phyloP scores from a whole-genome alignment of 257 asterid genomes.

The Anisodus acutangulus region DNA sequence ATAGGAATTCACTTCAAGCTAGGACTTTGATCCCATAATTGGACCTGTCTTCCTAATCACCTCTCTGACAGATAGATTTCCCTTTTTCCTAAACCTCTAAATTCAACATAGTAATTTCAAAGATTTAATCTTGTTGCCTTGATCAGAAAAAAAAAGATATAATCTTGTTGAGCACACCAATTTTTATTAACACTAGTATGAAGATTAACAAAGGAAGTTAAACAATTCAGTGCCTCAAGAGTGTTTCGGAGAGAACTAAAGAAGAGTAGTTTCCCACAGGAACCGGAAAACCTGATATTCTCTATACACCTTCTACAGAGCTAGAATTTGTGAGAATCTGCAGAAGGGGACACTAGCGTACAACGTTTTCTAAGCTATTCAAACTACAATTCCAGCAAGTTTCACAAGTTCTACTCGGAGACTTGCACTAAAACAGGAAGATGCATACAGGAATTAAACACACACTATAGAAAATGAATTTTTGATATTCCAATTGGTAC shows the following conservation, averaged over 20 bases:
- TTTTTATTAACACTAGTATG: background rate
- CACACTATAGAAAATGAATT: background rate
- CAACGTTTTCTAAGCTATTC: background rate
- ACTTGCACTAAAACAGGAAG: background rate
- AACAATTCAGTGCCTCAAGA: background rate
- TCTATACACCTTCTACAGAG: background rate
- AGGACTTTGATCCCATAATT: background rate
- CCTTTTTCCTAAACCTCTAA: background rate
- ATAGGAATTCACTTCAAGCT: background rate
- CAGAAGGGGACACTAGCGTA: background rate
- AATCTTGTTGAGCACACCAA: background rate
- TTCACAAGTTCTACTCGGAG: background rate
- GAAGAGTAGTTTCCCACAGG: background rate
- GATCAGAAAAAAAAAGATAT: too few relatives aligned
- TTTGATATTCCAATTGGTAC: background rate
- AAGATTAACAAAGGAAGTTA: background rate
- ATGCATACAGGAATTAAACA: background rate
- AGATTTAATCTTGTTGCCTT: too few relatives aligned
- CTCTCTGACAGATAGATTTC: background rate
- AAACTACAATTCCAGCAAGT: background rate
- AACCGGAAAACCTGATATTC: background rate
- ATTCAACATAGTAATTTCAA: background rate
- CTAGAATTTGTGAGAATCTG: background rate
- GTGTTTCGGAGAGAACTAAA: background rate
- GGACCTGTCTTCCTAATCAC: background rate